These are phyloP conservation scores for Jaenimonas drosophilae DNA, from an alignment of 208 protist genomes.

Conservation along the genomic window DNA sequence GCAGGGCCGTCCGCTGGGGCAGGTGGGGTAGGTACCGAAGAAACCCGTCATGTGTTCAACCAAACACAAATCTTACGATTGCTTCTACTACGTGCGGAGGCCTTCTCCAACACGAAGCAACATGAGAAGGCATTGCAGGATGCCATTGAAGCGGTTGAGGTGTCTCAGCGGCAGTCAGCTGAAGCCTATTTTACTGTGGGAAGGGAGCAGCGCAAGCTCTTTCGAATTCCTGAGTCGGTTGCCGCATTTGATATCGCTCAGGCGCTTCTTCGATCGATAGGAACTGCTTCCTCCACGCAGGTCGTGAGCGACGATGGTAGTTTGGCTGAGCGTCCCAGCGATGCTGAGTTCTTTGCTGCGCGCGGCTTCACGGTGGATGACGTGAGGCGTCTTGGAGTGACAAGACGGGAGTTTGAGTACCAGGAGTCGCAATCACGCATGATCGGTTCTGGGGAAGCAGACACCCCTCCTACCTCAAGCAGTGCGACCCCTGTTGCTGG, in stretches of 20 bases:
- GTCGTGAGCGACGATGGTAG: not conserved
- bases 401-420: conserved; percentile 31
- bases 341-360: conserved; percentile 67
- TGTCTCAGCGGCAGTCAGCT: conserved; percentile 33
- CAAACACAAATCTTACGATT: conserved; percentile 44
- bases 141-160: conserved; percentile 30
- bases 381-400: conserved; percentile 19
- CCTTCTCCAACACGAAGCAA: conserved; percentile 33
- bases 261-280: conserved; percentile 26
- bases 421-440: conserved; percentile 20
- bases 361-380: conserved; percentile 45
- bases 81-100: conserved; percentile 61
- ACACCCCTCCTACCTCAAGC: too few species aligned
- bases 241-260: conserved; percentile 57
- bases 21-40: too few species aligned
- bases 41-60: conserved; percentile 25
- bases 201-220: conserved; percentile 43
- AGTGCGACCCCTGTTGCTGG: too few species aligned
- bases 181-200: conserved; percentile 64
- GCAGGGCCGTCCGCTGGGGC: too few species aligned
- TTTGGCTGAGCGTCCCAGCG: conserved; percentile 4
- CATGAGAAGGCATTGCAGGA: conserved; percentile 57
- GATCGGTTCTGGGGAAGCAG: not conserved
- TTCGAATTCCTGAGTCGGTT: conserved; percentile 32
- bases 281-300: conserved; percentile 6